These are phyloP conservation scores for Rhodofomes roseus DNA, from an alignment of 1,284 basidiomycete species.

Conservation along the genomic window DNA sequence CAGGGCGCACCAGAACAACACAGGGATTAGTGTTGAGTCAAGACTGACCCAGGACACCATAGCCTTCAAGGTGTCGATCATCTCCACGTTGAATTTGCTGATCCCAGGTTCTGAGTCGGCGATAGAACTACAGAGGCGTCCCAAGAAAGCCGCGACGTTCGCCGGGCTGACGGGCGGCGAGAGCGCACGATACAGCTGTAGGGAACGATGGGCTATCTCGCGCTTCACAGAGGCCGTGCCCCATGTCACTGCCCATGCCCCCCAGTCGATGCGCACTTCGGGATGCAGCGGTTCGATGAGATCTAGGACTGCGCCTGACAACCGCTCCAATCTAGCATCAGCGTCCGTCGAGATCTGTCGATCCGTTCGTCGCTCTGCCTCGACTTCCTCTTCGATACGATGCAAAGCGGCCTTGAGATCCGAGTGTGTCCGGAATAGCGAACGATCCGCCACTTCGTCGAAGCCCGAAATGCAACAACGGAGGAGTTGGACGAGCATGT, in stretches of 20 bases:
- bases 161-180: conserved; percentile 68
- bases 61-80: conserved; percentile 75
- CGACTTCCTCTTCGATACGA: conserved; percentile 57
- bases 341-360: conserved; percentile 48
- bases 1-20: conserved; percentile 85
- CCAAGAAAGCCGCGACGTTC: conserved; percentile 80
- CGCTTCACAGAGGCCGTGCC: conserved; percentile 86
- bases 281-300: conserved; percentile 71
- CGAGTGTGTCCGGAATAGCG: conserved; percentile 40
- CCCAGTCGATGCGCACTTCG: conserved; percentile 73
- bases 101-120: conserved; percentile 74
- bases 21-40: conserved; percentile 65
- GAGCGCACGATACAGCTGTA: conserved; percentile 89
- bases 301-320: conserved; percentile 65
- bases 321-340: conserved; percentile 55
- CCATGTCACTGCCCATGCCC: conserved; percentile 79
- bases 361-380: conserved; percentile 69
- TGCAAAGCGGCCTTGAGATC: conserved; percentile 49
- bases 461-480: conserved; percentile 77
- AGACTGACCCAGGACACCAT: conserved; percentile 59
- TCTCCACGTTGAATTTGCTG: conserved; percentile 82
- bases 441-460: conserved; percentile 58
- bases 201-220: conserved; percentile 82
- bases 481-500: conserved; percentile 77
- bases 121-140: conserved; percentile 83